Percentiles rank a stretch among this genome's conserved stretches.
Evolutionary conservation across 148 eudicot genomes (phyloP).

Genomic region (Chenopodium album): DNA sequence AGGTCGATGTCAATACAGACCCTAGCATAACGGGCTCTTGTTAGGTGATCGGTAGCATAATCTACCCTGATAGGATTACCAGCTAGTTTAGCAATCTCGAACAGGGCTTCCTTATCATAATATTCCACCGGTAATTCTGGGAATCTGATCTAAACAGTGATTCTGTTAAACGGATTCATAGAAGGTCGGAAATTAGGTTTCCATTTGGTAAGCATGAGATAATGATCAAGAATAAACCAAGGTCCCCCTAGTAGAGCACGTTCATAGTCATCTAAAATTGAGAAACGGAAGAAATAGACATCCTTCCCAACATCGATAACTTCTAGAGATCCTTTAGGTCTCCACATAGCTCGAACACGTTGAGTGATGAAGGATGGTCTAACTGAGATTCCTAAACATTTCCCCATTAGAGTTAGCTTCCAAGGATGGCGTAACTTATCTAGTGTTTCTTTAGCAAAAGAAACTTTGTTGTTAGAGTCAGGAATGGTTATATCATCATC

Average conservation of each 20-base stretch:
- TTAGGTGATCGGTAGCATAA: neutral
- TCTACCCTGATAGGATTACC: neutral
- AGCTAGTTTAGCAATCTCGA: neutral
- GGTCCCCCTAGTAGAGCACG: neutral
- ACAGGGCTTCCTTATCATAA: neutral
- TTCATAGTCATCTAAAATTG: neutral
- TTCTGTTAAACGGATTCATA: neutral
- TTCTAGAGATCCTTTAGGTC: neutral
- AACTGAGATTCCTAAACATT: neutral
- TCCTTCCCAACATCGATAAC: neutral
- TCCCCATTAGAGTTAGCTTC: neutral
- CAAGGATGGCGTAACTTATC: neutral
- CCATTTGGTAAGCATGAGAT: neutral
- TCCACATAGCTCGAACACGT: neutral
- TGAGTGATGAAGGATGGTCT: neutral
- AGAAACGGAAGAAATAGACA: neutral
- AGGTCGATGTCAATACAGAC: neutral
- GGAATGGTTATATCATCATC: neutral
- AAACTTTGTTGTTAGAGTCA: too few species aligned
- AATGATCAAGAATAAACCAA: neutral
- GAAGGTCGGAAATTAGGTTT: neutral
- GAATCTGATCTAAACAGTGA: neutral
- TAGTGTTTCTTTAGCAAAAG: neutral
- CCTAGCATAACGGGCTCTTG: neutral
- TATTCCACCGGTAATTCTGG: neutral